These are phyloP conservation scores for Colletotrichum cuscutae DNA, from an alignment of 2,329 filamentous ascomycete species.

Conservation along the genomic window DNA sequence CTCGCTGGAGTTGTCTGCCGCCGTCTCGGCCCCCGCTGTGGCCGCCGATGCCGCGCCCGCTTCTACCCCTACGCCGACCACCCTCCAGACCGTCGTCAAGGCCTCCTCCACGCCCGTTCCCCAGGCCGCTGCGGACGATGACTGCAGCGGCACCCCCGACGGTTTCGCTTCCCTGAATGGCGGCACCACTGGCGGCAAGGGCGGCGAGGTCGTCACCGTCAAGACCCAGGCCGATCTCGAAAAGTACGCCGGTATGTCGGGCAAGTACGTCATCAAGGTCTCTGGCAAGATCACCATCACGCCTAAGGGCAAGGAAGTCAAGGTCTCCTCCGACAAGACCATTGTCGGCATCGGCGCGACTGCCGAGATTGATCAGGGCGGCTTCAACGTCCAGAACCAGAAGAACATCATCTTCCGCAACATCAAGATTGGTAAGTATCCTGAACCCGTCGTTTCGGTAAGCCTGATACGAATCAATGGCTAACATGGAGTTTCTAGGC, in stretches of 20 bases:
- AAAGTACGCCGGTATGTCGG: conserved; percentile 36
- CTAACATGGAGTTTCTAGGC: not conserved
- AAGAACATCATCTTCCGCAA: conserved; percentile 40
- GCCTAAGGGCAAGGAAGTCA: conserved; percentile 36
- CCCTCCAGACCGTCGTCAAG: conserved; percentile 14
- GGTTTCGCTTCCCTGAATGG: conserved; percentile 40
- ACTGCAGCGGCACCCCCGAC: conserved; percentile 31
- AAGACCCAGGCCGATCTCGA: conserved; percentile 38
- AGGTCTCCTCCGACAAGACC: conserved; percentile 39
- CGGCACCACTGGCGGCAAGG: conserved; percentile 39
- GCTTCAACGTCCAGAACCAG: conserved; percentile 37
- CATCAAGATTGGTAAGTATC: conserved; percentile 37
- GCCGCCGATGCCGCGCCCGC: conserved; percentile 1
- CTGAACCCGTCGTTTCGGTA: too few species aligned
- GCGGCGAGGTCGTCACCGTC: conserved; percentile 37
- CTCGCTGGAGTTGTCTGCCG: not conserved
- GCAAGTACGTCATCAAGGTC: conserved; percentile 40
- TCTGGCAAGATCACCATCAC: conserved; percentile 38
- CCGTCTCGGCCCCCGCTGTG: not conserved
- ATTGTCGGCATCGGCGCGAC: conserved; percentile 39
- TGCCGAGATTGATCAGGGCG: conserved; percentile 39
- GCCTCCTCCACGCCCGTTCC: conserved; percentile 18
- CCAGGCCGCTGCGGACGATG: not conserved
- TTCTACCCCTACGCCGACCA: conserved; percentile 5
- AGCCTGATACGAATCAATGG: too few species aligned